Evolutionary conservation across 2,329 filamentous ascomycete genomes (phyloP).

Genomic region (Berkeleyomyces rouxiae): DNA sequence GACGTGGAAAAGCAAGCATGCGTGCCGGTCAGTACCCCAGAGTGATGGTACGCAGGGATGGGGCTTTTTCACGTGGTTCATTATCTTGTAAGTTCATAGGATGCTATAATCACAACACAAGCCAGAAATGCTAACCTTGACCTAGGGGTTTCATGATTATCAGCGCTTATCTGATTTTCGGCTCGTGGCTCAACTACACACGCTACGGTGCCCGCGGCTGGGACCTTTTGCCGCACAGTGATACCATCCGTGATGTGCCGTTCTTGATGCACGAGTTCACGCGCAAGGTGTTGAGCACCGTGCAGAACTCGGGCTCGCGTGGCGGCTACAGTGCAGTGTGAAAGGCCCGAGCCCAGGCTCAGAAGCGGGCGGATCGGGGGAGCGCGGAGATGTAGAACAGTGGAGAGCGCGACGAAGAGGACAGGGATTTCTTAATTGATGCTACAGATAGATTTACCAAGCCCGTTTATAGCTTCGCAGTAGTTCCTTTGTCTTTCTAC

Average conservation of each 20-base stretch:
- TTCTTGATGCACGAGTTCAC: constrained; percentile 85
- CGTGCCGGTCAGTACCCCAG: constrained; percentile 47
- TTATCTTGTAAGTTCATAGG: constrained; percentile 58
- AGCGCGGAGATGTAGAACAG: background rate
- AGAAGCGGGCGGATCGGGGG: background rate
- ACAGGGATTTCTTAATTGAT: background rate
- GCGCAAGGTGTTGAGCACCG: constrained; percentile 60
- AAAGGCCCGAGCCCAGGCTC: constrained; percentile 14
- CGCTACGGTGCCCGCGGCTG: constrained; percentile 87
- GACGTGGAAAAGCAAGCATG: constrained; percentile 77
- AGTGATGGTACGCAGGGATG: constrained; percentile 41
- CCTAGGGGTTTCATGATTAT: constrained; percentile 67
- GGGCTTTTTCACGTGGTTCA: constrained; percentile 97
- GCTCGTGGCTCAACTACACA: constrained; percentile 98
- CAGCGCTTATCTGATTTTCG: constrained; percentile 88
- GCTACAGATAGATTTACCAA: background rate
- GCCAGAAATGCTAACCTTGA: constrained; percentile 15
- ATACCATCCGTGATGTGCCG: constrained; percentile 79
- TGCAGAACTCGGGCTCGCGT: constrained; percentile 68
- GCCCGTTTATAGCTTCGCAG: background rate
- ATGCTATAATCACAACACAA: background rate
- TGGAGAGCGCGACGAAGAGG: background rate
- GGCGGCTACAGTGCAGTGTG: constrained; percentile 92
- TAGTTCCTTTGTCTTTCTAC: background rate
- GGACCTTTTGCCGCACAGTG: constrained; percentile 85